Evolutionary conservation across 2,329 filamentous ascomycete genomes (phyloP), one percentile per base, ranked within the genome.

Genomic region (Cytospora piceae): DNA sequence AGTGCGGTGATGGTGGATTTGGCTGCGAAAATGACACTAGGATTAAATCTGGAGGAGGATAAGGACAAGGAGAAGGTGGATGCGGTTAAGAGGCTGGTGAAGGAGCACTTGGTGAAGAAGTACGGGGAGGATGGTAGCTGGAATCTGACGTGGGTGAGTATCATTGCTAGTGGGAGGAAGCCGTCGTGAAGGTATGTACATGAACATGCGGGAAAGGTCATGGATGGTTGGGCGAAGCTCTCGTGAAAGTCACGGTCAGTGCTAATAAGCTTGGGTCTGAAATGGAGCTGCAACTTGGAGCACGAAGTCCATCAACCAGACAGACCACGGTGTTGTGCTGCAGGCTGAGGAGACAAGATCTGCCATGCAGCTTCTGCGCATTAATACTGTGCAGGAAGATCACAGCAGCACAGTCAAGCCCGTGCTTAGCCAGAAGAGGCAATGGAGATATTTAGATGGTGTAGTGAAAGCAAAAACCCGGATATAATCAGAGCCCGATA

Each of bases 1-100:
- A 79, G 77, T 62, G 73, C 69, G 0, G 74, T 76, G 70, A 82
- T 82, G 78, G 57, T 80, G 46, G 70, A 76, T 0, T 79, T 74
- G 73, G 57, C 80, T 65, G 73, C 77, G 61, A 75, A 72, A 22
- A 17, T 22, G 42, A 69, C 72, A 49, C 75, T 72, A 60, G 82
- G 80, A 79, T 75, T 73, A 37, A 78, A 80, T 68, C 77, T 80
- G 70, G 69, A 71, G 67, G 70, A 73, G 68, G 69, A 67, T 46
- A 70, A 73, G 68, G 69, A 67, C 49, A 76, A 74, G 66, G 77
- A 78, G 67, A 64, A 73, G 7, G n/a, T 68, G 32, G 74, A 77
- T 1, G 80, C 81, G 69, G 76, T 80, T 0, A 73, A 71, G 62
- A 72, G 60, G 24, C 42, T 78, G 70, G 49, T 82, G 17, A 74